Base-by-base conservation (phyloP, 371 early-diverging fungal genomes). In the Apophysomyces sp. region DNA sequence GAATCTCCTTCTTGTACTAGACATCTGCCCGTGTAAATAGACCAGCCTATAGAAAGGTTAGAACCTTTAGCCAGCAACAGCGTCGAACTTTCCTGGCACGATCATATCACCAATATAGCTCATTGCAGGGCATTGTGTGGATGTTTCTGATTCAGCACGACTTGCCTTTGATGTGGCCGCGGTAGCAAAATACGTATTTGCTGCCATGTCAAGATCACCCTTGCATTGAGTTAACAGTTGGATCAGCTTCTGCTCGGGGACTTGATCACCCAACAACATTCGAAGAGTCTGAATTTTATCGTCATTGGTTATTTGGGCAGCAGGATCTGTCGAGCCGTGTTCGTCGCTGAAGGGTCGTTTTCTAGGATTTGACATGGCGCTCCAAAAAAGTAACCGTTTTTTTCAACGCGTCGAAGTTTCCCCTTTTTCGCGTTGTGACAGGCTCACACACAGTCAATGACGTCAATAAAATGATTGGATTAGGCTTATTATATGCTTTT, bases 101-200 rank as follows among this genome's bases (percentile, higher is more conserved):
- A 74, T 70, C 4, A 73, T 18, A 32, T 78, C 78, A 21, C 78
- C 78, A 66, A 78, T 67, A 65, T 72, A 74, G 52, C 55, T 70
- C 12, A 62, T 54, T 15, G 9, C 30, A 9, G 52, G 13, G 6
- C 24, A 11, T 15, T 37, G 30, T 27, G 9, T 15, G 28, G 6
- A 0, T 28, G 8, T 11, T 24, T 51, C 7, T 21, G 58, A 15
- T 3, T 28, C 15, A 37, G 29, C 8, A 12, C 37, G 13, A 4
- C 7, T 5, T 16, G 18, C 0, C 21, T 30, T 36, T 15, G 39
- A 12, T 11, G 26, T 12, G 13, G 16, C n/a, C 29, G 57, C 27
- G 4, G 34, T 40, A 0, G 30, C 53, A 49, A 58, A 65, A 29
- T 55, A 60, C 8, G 37, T 40, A 49, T 65, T 65, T 11, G 55